Conservation (phyloP, 495 filamentous ascomycete genomes). For the Cairneyella variabilis region DNA sequence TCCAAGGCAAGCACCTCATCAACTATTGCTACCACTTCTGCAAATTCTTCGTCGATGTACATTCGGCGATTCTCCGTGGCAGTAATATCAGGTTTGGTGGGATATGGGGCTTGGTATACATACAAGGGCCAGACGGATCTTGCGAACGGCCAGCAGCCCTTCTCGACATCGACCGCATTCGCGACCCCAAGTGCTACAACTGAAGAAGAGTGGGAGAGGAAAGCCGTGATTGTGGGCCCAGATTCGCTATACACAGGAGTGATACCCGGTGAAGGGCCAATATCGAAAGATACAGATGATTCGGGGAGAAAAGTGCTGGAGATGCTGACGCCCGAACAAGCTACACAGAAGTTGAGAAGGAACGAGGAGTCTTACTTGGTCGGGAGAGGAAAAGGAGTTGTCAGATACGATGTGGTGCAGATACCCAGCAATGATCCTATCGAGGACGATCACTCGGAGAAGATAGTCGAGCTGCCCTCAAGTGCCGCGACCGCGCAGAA, state of each 20-base stretch:
- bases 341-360: constrained; percentile 79
- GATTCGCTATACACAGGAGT: constrained; percentile 81
- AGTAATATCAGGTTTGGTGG: constrained; percentile 56
- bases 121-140: constrained; percentile 37
- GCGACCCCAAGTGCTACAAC: constrained; percentile 6
- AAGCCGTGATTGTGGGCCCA: constrained; percentile 72
- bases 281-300: constrained; percentile 78
- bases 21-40: constrained; percentile 32
- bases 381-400: constrained; percentile 83
- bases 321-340: constrained; percentile 96
- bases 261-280: constrained; percentile 72
- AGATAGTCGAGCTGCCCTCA: constrained; percentile 82
- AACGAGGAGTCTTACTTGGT: constrained; percentile 91
- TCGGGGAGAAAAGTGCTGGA: constrained; percentile 81
- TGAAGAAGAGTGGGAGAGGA: constrained; percentile 16
- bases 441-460: constrained; percentile 96
- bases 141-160: neutral
- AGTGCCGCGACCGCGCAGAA: constrained; percentile 40
- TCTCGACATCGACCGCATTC: constrained; percentile 4
- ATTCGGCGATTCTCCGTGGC: constrained; percentile 60
- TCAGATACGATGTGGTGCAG: constrained; percentile 94
- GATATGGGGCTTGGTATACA: constrained; percentile 62
- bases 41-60: constrained; percentile 54
- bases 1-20: constrained; percentile 13
- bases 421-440: constrained; percentile 96